phyloP scores from a whole-genome alignment of 2,329 filamentous ascomycete genomes.

The Trichoderma guizhouense region DNA sequence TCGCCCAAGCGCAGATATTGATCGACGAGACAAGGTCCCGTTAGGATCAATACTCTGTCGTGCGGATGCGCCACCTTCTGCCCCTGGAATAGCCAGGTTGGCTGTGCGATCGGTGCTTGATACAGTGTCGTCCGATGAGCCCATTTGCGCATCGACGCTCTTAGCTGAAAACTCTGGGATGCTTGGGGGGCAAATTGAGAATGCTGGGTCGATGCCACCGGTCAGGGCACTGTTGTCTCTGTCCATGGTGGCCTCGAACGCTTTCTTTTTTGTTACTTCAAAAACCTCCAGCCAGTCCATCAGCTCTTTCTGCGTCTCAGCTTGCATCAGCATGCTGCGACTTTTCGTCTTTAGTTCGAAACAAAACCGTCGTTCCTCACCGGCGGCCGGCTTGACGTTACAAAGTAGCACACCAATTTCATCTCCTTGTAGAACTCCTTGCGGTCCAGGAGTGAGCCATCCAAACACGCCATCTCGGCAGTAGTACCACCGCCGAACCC shows the following conservation, averaged over 20 bases:
- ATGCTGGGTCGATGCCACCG: conserved; percentile 67
- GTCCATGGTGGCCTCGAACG: conserved; percentile 69
- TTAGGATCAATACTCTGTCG: conserved; percentile 72
- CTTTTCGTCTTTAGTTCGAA: conserved; percentile 99
- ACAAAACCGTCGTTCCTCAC: conserved; percentile 92
- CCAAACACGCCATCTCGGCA: conserved; percentile 95
- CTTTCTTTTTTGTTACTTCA: conserved; percentile 88
- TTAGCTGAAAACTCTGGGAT: conserved; percentile 89
- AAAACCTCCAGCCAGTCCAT: conserved; percentile 93
- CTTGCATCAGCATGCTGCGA: conserved; percentile 81
- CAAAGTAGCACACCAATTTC: conserved; percentile 94
- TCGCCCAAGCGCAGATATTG: conserved; percentile 50
- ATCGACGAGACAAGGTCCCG: conserved; percentile 47
- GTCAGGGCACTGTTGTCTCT: conserved; percentile 46
- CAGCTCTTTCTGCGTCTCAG: conserved; percentile 88
- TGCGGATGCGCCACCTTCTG: conserved; percentile 50
- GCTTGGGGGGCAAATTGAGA: conserved; percentile 84
- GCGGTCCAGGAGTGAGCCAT: conserved; percentile 78
- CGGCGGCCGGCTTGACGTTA: conserved; percentile 83
- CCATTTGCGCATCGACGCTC: conserved; percentile 61
- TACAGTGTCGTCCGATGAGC: conserved; percentile 48
- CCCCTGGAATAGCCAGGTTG: conserved; percentile 61
- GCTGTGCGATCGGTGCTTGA: conserved; percentile 60
- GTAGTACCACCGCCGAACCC: conserved; percentile 93
- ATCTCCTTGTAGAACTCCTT: conserved; percentile 91